These are phyloP conservation scores for Solanum neorickii DNA, from an alignment of 257 asterid species.

Conservation along the genomic window DNA sequence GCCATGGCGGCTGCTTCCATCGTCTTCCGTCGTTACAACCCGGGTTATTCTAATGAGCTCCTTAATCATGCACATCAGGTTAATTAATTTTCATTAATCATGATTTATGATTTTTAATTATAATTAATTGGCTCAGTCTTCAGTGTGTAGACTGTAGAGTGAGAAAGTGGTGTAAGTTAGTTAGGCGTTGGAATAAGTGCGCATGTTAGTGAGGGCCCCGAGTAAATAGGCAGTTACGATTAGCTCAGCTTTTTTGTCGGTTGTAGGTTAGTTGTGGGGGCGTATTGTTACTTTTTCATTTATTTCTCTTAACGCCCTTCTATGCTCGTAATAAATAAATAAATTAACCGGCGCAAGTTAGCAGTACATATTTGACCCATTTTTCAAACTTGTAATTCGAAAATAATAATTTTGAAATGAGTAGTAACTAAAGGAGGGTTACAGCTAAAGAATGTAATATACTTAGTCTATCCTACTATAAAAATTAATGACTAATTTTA, in stretches of 20 bases:
- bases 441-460: background rate
- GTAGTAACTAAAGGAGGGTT: background rate
- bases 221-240: conserved; percentile 18
- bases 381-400: background rate
- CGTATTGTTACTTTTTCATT: background rate
- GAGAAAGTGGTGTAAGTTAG: conserved; percentile 1
- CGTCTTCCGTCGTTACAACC: conserved; percentile 64
- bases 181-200: background rate
- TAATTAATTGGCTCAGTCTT: background rate
- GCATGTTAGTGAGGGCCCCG: conserved; percentile 7
- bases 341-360: background rate
- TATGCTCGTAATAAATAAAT: background rate
- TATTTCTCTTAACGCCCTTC: background rate
- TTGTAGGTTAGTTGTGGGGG: conserved; percentile 1
- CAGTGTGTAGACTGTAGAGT: background rate
- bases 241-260: conserved; percentile 17
- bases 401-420: background rate
- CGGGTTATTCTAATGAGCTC: conserved; percentile 58
- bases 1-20: conserved; percentile 95
- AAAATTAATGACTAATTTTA: background rate
- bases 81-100: background rate
- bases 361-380: background rate
- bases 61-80: conserved; percentile 81
- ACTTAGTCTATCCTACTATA: accelerated
- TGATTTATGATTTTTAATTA: background rate